Base-by-base conservation (phyloP, 129 eudicot species). In the Ambrosia artemisiifolia region DNA sequence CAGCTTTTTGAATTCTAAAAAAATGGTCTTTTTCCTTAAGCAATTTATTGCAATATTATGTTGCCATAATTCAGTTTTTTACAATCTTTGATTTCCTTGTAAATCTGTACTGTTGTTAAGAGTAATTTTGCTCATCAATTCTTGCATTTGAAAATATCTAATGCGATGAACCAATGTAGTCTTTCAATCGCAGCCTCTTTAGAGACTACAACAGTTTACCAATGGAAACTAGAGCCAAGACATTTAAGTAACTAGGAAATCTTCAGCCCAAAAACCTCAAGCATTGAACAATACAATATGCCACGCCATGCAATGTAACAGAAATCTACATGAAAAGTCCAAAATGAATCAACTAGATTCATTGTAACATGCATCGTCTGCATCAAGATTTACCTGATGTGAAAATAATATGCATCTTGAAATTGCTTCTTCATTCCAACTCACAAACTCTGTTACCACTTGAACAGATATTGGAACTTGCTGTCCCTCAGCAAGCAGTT, bases 371-470 rank as follows among this genome's bases (percentile, higher is more conserved):
- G 46, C n/a, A 11, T 28, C 17, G 5, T 61, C 17, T 48, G 78
- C 63, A 48, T 73, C 60, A 47, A 73, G 7, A 63, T 43, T 47
- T 84, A 87, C 96, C 95, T 85, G 92, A 57, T 90, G 77, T 57
- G 96, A 38, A 84, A 79, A 89, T 81, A 90, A 75, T 48, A 78
- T 78, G 62, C 91, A 87, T 75, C 96, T 80, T 3, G 94, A 87
- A 34, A 90, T 73, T 49, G 96, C 96, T 83, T 90, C 96, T 78
- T 90, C 91, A 66, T 90, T 90, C 96, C 94, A 87, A 42, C 91
- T 89, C 13, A 87, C 91, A 75, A 92, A 93, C 77, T 93, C 96
- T 44, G 91, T 87, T 82, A 93, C 98, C 81, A 87, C 96, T 63
- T 91, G 83, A 81, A 89, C 95, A 53, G 98, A 93, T 75, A 93